A percentile compares a stretch with the other conserved stretches of the same genome.
Evolutionary conservation across 2,329 filamentous ascomycete species (phyloP).

Genomic region (Aspergillus sp.): DNA sequence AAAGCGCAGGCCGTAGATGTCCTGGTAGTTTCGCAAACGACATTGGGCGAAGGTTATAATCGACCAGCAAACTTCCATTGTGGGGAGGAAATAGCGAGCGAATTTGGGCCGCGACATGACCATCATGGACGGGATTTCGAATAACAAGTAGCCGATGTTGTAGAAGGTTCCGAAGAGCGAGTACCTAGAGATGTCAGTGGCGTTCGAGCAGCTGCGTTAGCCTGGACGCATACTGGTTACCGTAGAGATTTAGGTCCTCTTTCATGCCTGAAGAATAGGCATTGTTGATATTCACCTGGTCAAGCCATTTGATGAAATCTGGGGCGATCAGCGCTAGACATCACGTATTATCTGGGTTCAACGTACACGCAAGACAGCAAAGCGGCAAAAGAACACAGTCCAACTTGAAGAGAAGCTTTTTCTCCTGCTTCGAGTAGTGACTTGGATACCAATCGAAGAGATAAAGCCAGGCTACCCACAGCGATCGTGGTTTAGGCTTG

Average conservation of each 20-base stretch:
- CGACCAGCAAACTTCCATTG: conserved; percentile 28
- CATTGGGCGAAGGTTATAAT: conserved; percentile 27
- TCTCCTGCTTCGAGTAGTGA: conserved; percentile 14
- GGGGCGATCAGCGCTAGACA: conserved; percentile 25
- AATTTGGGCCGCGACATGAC: conserved; percentile 22
- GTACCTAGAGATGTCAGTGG: background rate
- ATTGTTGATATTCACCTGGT: conserved; percentile 48
- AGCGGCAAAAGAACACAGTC: conserved; percentile 14
- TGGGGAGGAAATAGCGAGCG: conserved; percentile 19
- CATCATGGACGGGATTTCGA: conserved; percentile 19
- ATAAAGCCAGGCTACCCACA: conserved; percentile 17
- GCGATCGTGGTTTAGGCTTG: conserved; percentile 11
- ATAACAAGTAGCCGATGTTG: conserved; percentile 20
- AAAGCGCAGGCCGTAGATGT: conserved; percentile 36
- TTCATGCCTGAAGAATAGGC: conserved; percentile 41
- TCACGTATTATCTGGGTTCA: background rate
- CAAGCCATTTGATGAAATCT: conserved; percentile 48
- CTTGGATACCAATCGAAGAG: conserved; percentile 18
- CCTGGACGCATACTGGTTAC: conserved; percentile 16
- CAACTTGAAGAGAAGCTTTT: conserved; percentile 13
- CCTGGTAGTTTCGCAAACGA: conserved; percentile 21
- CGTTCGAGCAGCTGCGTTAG: no score
- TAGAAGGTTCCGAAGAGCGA: conserved; percentile 19
- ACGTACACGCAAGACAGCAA: conserved; percentile 15
- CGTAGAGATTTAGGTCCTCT: conserved; percentile 28